Conservation (phyloP, 176 grass and related monocot genomes). For the Alopecurus myosuroides region DNA sequence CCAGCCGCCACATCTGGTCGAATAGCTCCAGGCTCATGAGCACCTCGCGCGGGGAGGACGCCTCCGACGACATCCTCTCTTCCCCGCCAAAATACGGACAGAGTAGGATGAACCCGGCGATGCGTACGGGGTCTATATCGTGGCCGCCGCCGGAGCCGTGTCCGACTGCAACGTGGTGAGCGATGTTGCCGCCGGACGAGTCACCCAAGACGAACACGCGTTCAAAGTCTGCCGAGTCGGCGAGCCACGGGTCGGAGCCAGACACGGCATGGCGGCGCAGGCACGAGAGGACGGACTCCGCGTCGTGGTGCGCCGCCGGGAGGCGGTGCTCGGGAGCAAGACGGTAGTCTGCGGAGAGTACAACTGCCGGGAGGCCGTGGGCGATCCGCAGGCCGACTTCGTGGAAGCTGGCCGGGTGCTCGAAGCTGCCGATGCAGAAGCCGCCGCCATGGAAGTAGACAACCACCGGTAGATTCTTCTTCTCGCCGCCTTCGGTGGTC, state of each 20-base stretch:
- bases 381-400: not conserved
- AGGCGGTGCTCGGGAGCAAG: slow-evolving; percentile 58
- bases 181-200: slow-evolving; percentile 72
- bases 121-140: too few species aligned
- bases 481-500: not conserved
- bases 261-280: not conserved
- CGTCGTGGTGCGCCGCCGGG: slow-evolving; percentile 45
- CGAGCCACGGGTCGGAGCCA: not conserved
- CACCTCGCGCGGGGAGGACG: too few species aligned
- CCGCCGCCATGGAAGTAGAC: not conserved
- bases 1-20: not conserved
- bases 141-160: too few species aligned
- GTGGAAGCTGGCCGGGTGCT: not conserved
- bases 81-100: not conserved
- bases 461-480: not conserved
- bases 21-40: too few species aligned
- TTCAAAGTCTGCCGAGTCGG: not conserved
- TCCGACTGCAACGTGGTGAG: slow-evolving; percentile 74
- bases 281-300: slow-evolving; percentile 29
- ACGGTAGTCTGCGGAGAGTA: slow-evolving; percentile 70
- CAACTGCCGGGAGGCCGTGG: slow-evolving; percentile 33
- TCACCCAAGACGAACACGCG: not conserved
- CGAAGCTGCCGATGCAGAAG: not conserved
- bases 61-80: not conserved
- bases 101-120: not conserved